Base-by-base conservation (phyloP, 148 eudicot species). In the Rhododendron vialii region DNA sequence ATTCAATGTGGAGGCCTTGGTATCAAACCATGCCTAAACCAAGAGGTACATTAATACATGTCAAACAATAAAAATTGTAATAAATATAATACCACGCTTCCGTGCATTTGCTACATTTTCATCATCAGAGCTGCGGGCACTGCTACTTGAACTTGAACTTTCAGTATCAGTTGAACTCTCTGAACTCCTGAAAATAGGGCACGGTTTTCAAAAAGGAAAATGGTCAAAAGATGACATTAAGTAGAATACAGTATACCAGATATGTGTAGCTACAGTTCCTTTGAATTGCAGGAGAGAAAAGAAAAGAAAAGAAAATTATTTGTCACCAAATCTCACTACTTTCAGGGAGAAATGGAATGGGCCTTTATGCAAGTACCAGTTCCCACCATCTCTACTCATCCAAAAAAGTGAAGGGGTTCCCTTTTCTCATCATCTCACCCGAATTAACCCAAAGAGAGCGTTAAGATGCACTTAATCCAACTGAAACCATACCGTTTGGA, bases 81-180 rank as follows among this genome's bases (percentile, higher is more conserved):
- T 65, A 28, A 8, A 33, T 55, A 5, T 41, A 63, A 77, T 87
- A 91, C 93, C 93, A 67, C 80, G 87, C 86, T 10, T 86, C 24
- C 48, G 76, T 51, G 90, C 89, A 26, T 78, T 92, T 71, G 87
- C 91, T 87, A 14, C 18, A 1, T 88, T 90, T 81, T 91, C 95
- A 85, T 93, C 93, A 82, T 92, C 96, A 77, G 98, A 93, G 88
- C 91, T 89, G 84, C 92, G 86, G 51, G 89, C 85, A 81, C 90
- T 89, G 73, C 94, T 87, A 67, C 84, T 90, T 65, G 91, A 87
- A 67, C 90, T 89, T 63, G 87, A 93, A 83, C 92, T 88, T 13
- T 84, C 93, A 83, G 93, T 88, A 87, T 85, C 93, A 92, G 96
- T 93, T 63, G 98, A 92, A 87, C 95, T 93, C 76, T 87, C 94